Evolutionary conservation across 2,329 filamentous ascomycete genomes (phyloP).

Genomic region (Phyllachora maydis): DNA sequence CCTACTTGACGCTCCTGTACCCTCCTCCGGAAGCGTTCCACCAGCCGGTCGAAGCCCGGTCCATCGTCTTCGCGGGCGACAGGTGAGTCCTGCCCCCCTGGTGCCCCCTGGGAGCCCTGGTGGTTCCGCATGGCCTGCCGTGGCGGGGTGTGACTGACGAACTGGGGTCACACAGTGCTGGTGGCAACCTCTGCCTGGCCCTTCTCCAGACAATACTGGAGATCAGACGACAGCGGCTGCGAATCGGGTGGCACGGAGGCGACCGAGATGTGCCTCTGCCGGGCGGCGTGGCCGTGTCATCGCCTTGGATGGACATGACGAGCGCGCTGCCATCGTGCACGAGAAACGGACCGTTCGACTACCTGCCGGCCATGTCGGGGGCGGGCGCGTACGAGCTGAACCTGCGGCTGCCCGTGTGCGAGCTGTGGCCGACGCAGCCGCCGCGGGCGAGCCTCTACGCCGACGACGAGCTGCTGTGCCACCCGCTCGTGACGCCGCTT

Average conservation of each 20-base stretch:
- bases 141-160: no score
- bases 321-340: slow-evolving; percentile 36
- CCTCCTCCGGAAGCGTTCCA: slow-evolving; percentile 50
- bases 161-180: slow-evolving; percentile 42
- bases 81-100: slow-evolving; percentile 19
- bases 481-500: slow-evolving; percentile 49
- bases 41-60: slow-evolving; percentile 35
- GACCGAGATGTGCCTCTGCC: slow-evolving; percentile 41
- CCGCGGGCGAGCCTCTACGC: slow-evolving; percentile 32
- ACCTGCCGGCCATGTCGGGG: no score
- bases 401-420: slow-evolving; percentile 20
- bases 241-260: slow-evolving; percentile 38
- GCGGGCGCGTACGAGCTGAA: slow-evolving; percentile 12
- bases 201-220: slow-evolving; percentile 51
- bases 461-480: slow-evolving; percentile 29
- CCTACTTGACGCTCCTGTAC: slow-evolving; percentile 54
- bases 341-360: slow-evolving; percentile 35
- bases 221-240: slow-evolving; percentile 23
- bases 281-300: slow-evolving; percentile 38
- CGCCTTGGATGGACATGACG: slow-evolving; percentile 53
- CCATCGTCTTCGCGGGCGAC: slow-evolving; percentile 56
- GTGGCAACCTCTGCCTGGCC: slow-evolving; percentile 47
- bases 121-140: no score
- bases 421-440: slow-evolving; percentile 33
- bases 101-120: no score